Evolutionary conservation across 805 yeast species (phyloP).

Genomic region (Candida patagonica): DNA sequence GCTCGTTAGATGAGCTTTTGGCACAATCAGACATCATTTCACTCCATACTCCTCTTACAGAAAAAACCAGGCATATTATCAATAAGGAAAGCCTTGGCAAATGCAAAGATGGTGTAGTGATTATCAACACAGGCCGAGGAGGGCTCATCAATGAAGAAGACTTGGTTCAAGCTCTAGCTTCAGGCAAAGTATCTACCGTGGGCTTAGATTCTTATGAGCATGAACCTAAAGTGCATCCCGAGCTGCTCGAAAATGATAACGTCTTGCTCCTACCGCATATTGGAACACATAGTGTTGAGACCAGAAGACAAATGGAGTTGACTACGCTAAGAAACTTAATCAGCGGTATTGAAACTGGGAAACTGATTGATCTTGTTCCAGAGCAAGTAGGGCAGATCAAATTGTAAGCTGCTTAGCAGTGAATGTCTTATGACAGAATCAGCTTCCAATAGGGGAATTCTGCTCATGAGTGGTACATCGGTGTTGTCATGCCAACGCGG

Average conservation of each 20-base stretch:
- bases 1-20: slow-evolving; percentile 39
- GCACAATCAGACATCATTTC: slow-evolving; percentile 40
- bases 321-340: slow-evolving; percentile 61
- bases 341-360: slow-evolving; percentile 50
- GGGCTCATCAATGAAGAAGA: slow-evolving; percentile 46
- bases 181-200: slow-evolving; percentile 41
- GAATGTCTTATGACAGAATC: too few relatives aligned
- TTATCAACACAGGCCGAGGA: slow-evolving; percentile 52
- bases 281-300: slow-evolving; percentile 31
- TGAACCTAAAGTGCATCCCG: slow-evolving; percentile 45
- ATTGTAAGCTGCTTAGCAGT: too few relatives aligned
- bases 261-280: slow-evolving; percentile 51
- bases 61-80: slow-evolving; percentile 43
- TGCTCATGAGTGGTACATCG: too few relatives aligned
- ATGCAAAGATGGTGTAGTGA: slow-evolving; percentile 43
- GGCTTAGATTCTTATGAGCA: slow-evolving; percentile 51
- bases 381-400: slow-evolving; percentile 43
- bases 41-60: slow-evolving; percentile 43
- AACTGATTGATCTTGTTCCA: slow-evolving; percentile 66
- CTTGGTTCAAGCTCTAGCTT: slow-evolving; percentile 35
- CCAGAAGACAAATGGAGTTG: slow-evolving; percentile 66
- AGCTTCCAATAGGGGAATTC: too few relatives aligned
- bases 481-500: too few relatives aligned
- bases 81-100: slow-evolving; percentile 34
- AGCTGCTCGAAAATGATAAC: slow-evolving; percentile 35